These are phyloP conservation scores for Sporothrix pseudoabietina DNA, from an alignment of 2,329 filamentous ascomycete genomes.

Conservation along the genomic window DNA sequence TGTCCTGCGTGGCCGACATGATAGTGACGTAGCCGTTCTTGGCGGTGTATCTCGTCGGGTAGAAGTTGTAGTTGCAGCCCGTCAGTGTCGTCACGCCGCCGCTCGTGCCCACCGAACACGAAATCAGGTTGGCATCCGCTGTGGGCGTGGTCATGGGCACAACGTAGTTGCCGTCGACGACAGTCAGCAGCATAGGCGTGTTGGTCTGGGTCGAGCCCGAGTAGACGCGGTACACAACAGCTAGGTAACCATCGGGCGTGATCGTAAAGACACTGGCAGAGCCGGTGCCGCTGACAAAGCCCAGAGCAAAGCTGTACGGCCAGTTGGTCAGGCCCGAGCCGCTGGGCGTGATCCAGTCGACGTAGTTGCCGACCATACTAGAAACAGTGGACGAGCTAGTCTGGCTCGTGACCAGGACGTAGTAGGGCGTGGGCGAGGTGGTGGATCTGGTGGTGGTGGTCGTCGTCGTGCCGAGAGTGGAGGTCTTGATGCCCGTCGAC, in stretches of 20 bases:
- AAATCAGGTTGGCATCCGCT: neutral
- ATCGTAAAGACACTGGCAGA: neutral
- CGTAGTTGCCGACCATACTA: neutral
- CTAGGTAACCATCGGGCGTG: constrained; percentile 7
- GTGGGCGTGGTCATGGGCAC: neutral
- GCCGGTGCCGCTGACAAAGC: neutral
- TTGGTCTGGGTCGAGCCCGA: neutral
- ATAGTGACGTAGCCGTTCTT: neutral
- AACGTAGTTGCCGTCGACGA: constrained; percentile 7
- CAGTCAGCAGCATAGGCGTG: neutral
- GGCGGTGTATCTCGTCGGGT: neutral
- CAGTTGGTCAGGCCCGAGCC: neutral
- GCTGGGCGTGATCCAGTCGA: neutral
- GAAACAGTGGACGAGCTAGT: neutral
- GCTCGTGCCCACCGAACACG: constrained; percentile 5
- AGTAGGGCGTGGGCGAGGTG: constrained; percentile 20
- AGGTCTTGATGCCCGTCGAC: neutral
- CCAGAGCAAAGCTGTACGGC: constrained; percentile 6
- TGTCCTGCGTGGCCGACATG: neutral
- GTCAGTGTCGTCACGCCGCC: neutral
- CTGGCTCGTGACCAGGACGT: neutral
- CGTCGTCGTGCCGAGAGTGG: constrained; percentile 22
- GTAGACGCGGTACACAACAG: neutral
- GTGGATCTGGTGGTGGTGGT: constrained; percentile 16
- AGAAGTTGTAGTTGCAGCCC: constrained; percentile 21